A percentile compares a stretch with the other conserved stretches of the same genome.
These are phyloP conservation scores for Tetracladium setigerum DNA, from an alignment of 495 filamentous ascomycete genomes.

Conservation along the genomic window DNA sequence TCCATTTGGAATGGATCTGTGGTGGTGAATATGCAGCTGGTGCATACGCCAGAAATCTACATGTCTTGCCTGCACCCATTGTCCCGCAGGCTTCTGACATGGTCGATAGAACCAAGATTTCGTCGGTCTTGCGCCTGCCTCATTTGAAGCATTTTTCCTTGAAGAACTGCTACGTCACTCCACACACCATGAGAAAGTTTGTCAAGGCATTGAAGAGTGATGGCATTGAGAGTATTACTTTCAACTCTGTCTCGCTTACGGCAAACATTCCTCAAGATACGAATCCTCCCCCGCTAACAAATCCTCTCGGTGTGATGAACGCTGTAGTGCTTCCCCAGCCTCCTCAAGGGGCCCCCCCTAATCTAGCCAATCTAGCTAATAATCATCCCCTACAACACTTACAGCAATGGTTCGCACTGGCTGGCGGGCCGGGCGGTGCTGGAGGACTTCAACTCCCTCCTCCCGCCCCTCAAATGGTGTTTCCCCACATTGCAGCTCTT, in stretches of 20 bases:
- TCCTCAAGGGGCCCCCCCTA: too few species aligned
- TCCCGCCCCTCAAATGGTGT: neutral
- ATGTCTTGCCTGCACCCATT: slow-evolving; percentile 46
- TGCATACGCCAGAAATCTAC: slow-evolving; percentile 38
- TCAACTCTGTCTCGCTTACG: slow-evolving; percentile 39
- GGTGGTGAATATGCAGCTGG: slow-evolving; percentile 51
- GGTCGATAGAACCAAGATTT: slow-evolving; percentile 28
- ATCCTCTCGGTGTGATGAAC: too few species aligned
- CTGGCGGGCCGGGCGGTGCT: too few species aligned
- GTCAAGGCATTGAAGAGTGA: slow-evolving; percentile 14
- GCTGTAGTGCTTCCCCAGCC: too few species aligned
- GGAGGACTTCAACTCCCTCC: neutral
- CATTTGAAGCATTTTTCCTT: slow-evolving; percentile 46
- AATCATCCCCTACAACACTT: neutral
- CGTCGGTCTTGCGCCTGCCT: slow-evolving; percentile 25
- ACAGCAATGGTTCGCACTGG: neutral
- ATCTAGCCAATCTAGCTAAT: too few species aligned
- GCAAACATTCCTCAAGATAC: slow-evolving; percentile 15
- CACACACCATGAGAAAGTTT: slow-evolving; percentile 30
- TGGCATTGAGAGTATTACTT: slow-evolving; percentile 26
- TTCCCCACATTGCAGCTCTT: neutral
- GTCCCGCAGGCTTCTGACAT: slow-evolving; percentile 33
- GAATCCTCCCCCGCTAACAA: neutral
- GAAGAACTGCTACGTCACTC: slow-evolving; percentile 46
- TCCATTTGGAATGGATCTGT: slow-evolving; percentile 47